These are phyloP conservation scores for Xylaria venustula DNA, from an alignment of 495 filamentous ascomycete species.

Conservation along the genomic window DNA sequence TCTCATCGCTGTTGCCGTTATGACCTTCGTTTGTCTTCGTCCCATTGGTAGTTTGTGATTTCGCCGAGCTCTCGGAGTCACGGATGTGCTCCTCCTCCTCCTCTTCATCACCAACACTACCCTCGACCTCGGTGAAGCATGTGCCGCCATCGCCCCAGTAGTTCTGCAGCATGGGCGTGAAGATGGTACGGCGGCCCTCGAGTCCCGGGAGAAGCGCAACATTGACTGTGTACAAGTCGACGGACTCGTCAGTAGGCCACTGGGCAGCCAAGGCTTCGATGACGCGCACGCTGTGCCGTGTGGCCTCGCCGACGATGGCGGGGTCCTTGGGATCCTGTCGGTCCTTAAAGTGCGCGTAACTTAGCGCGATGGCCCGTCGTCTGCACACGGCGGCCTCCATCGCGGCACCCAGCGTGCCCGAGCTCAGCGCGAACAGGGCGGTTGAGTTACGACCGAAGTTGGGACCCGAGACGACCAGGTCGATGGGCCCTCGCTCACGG, in stretches of 20 bases:
- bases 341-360: slow-evolving; percentile 80
- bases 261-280: slow-evolving; percentile 73
- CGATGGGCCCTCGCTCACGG: slow-evolving; percentile 70
- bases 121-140: slow-evolving; percentile 76
- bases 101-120: slow-evolving; percentile 55
- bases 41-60: background rate
- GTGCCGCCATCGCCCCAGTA: slow-evolving; percentile 73
- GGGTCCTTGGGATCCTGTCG: slow-evolving; percentile 64
- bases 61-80: slow-evolving; percentile 49
- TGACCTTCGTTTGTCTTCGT: slow-evolving; percentile 16
- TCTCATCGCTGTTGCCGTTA: slow-evolving; percentile 20
- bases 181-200: slow-evolving; percentile 66
- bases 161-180: slow-evolving; percentile 83
- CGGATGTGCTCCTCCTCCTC: slow-evolving; percentile 66
- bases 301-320: slow-evolving; percentile 71
- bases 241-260: slow-evolving; percentile 63
- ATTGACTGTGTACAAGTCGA: slow-evolving; percentile 86
- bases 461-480: slow-evolving; percentile 85
- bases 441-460: slow-evolving; percentile 97
- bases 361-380: slow-evolving; percentile 74
- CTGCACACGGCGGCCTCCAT: slow-evolving; percentile 88
- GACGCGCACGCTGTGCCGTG: slow-evolving; percentile 63
- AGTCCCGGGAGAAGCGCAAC: slow-evolving; percentile 74
- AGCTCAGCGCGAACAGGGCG: slow-evolving; percentile 83
- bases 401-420: slow-evolving; percentile 86